A percentile compares a stretch with the other conserved stretches of the same genome.
Evolutionary conservation across 164 flowering plant genomes (phyloP).

Genomic region (Sextonia rubra): DNA sequence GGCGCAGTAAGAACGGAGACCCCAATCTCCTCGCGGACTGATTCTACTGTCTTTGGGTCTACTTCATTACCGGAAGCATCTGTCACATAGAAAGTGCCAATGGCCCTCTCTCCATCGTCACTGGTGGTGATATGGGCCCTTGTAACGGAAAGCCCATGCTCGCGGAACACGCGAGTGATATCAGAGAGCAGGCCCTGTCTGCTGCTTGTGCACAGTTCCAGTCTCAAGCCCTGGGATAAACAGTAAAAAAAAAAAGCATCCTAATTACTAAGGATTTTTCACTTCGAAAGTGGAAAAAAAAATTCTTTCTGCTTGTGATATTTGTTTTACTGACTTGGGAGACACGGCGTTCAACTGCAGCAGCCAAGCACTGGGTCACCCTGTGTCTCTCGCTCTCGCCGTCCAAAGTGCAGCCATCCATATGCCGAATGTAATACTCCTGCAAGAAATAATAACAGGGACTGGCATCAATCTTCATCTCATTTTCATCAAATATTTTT

Average conservation of each 20-base stretch:
- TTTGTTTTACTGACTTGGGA: slow-evolving; percentile 46
- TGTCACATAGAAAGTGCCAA: slow-evolving; percentile 64
- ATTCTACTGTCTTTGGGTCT: slow-evolving; percentile 36
- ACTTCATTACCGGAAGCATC: slow-evolving; percentile 57
- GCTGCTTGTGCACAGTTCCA: slow-evolving; percentile 61
- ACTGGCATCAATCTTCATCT: background rate
- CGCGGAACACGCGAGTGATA: slow-evolving; percentile 71
- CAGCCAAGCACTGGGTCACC: slow-evolving; percentile 55
- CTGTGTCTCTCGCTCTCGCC: slow-evolving; percentile 46
- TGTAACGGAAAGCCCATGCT: slow-evolving; percentile 63
- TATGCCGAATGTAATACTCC: slow-evolving; percentile 81
- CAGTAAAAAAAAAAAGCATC: background rate
- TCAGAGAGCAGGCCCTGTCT: slow-evolving; percentile 67
- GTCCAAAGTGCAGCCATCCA: slow-evolving; percentile 59
- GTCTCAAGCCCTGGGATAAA: slow-evolving; percentile 63
- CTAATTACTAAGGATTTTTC: background rate
- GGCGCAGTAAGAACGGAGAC: slow-evolving; percentile 33
- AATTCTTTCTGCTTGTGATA: background rate
- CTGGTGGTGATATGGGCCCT: slow-evolving; percentile 55
- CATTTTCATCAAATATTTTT: no score
- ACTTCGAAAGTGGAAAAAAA: no score
- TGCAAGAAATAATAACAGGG: slow-evolving; percentile 15
- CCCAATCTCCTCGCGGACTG: slow-evolving; percentile 52
- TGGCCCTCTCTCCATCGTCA: slow-evolving; percentile 42
- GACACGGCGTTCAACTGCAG: slow-evolving; percentile 76